Percentiles rank a stretch among this genome's conserved stretches.
phyloP scores from a whole-genome alignment of 2,329 filamentous ascomycete genomes.

The Fusarium mexicanum region DNA sequence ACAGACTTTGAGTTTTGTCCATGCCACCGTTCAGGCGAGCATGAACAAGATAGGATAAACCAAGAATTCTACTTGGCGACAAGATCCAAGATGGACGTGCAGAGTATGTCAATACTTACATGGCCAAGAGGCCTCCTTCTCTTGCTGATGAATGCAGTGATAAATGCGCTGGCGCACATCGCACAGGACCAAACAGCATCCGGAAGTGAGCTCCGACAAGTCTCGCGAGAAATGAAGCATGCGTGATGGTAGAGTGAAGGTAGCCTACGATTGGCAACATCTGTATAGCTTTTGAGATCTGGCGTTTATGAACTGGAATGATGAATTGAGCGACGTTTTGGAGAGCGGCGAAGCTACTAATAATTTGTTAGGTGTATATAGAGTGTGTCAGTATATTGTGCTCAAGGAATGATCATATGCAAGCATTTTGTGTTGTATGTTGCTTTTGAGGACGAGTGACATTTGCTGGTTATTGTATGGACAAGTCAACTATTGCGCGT shows the following conservation, averaged over 20 bases:
- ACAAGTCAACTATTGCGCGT: too few relatives aligned
- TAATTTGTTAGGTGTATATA: neutral
- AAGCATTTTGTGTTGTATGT: neutral
- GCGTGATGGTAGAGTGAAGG: neutral
- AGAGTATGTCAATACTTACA: constrained; percentile 27
- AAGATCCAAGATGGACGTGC: constrained; percentile 37
- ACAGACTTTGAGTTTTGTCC: constrained; percentile 40
- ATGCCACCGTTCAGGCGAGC: constrained; percentile 12
- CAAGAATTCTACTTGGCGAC: constrained; percentile 35
- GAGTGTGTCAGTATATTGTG: neutral
- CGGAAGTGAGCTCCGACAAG: neutral
- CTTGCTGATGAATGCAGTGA: constrained; percentile 30
- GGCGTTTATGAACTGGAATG: neutral
- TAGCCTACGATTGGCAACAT: neutral
- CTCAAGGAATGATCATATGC: neutral
- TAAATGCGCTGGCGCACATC: constrained; percentile 35
- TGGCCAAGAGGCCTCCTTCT: neutral
- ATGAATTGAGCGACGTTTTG: neutral
- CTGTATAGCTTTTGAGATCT: neutral
- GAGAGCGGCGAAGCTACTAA: neutral
- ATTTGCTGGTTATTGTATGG: neutral
- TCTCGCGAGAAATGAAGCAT: neutral
- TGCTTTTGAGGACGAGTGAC: neutral
- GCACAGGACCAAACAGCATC: neutral
- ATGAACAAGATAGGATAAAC: constrained; percentile 32